These are phyloP conservation scores for Scedosporium boydii DNA, from an alignment of 2,329 filamentous ascomycete genomes.

Conservation along the genomic window DNA sequence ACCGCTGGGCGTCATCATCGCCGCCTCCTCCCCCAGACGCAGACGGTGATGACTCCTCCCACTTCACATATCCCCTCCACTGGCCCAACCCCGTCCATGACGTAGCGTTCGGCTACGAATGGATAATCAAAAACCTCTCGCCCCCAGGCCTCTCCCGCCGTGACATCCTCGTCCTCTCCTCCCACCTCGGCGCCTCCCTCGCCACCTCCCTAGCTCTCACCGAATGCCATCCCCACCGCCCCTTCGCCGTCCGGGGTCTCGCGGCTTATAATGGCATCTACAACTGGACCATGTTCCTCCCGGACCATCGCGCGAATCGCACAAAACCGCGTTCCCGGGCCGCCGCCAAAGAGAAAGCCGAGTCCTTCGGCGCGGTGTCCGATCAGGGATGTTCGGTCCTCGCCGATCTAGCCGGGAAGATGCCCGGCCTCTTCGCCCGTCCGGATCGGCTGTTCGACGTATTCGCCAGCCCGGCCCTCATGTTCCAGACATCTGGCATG, in stretches of 20 bases:
- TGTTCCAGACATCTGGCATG: conserved; percentile 46
- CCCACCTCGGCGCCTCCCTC: conserved; percentile 47
- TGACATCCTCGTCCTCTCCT: conserved; percentile 37
- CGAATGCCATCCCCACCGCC: conserved; percentile 33
- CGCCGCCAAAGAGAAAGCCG: neutral
- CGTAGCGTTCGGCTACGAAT: conserved; percentile 41
- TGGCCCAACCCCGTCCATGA: conserved; percentile 54
- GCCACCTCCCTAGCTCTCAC: conserved; percentile 49
- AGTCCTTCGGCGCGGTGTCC: conserved; percentile 5
- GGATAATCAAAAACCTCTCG: conserved; percentile 35
- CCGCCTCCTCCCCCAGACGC: conserved; percentile 6
- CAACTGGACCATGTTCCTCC: conserved; percentile 54
- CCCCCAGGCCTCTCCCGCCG: conserved; percentile 25
- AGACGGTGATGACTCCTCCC: conserved; percentile 4
- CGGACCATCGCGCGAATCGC: conserved; percentile 37
- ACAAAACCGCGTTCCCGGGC: conserved; percentile 4
- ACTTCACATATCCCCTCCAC: conserved; percentile 16
- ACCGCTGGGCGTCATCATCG: conserved; percentile 38
- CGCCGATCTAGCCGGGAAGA: neutral
- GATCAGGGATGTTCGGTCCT: neutral
- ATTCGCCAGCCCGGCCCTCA: conserved; percentile 48
- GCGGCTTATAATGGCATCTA: conserved; percentile 52
- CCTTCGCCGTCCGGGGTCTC: conserved; percentile 41
- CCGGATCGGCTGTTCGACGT: conserved; percentile 47
- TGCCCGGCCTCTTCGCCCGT: conserved; percentile 33